These are phyloP conservation scores for Pontederia crassipes DNA, from an alignment of 176 grass and related monocot species.

Conservation along the genomic window DNA sequence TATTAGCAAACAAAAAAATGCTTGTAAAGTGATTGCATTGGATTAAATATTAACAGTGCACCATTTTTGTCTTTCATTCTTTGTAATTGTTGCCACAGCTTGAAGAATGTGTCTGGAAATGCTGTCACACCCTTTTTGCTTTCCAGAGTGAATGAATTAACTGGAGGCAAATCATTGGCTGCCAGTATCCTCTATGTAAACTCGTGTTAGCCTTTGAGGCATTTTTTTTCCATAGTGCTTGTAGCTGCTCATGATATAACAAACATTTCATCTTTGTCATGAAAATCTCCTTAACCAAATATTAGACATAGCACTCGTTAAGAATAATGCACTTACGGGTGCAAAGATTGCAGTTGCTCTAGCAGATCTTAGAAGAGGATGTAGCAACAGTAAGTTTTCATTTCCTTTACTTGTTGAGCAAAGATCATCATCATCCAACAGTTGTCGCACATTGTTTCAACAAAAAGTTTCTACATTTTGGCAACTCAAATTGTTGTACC, in stretches of 20 bases:
- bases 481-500: no score
- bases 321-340: conserved; percentile 81
- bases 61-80: background rate
- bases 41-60: background rate
- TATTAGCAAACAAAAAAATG: no score
- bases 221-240: conserved; percentile 1
- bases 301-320: conserved; percentile 88
- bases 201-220: background rate
- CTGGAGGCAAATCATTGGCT: conserved; percentile 57
- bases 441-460: no score
- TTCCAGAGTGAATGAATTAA: conserved; percentile 77
- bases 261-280: background rate
- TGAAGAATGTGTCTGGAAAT: conserved; percentile 62
- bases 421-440: no score
- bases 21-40: no score
- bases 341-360: conserved; percentile 67
- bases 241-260: background rate
- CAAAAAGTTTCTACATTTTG: no score
- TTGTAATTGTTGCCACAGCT: conserved; percentile 33
- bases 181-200: conserved; percentile 65
- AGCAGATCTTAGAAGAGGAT: conserved; percentile 32
- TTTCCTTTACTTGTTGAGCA: background rate
- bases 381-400: conserved; percentile 27
- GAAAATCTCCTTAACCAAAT: conserved; percentile 32
- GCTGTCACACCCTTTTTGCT: conserved; percentile 72